These are phyloP conservation scores for Lepidium aucheri DNA, from an alignment of 345 rosid species.

Conservation along the genomic window DNA sequence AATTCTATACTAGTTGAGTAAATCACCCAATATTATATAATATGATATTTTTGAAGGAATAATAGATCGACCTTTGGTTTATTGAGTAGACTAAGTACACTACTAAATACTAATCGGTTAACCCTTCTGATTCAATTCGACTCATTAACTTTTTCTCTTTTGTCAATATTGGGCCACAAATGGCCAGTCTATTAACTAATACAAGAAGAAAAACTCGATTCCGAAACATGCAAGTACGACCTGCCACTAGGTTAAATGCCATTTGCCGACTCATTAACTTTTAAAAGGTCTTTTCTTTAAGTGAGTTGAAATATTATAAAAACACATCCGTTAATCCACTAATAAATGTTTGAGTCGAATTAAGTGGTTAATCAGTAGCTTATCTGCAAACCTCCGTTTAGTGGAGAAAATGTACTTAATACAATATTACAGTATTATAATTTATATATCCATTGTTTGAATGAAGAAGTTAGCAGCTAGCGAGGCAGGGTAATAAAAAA, in stretches of 20 bases:
- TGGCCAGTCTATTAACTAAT: too few species aligned
- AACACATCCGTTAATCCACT: neutral
- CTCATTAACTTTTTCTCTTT: neutral
- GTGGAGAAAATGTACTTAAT: neutral
- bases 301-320: neutral
- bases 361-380: neutral
- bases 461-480: neutral
- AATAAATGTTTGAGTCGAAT: neutral
- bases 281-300: neutral
- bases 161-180: too few species aligned
- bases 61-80: too few species aligned
- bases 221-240: too few species aligned
- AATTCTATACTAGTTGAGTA: too few species aligned
- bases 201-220: too few species aligned
- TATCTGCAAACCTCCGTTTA: neutral
- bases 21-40: too few species aligned
- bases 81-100: too few species aligned
- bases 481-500: too few species aligned
- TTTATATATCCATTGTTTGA: neutral
- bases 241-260: too few species aligned
- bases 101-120: too few species aligned
- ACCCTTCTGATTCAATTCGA: neutral
- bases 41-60: too few species aligned
- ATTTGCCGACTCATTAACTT: neutral
- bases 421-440: neutral